Percentiles rank a stretch among this genome's conserved stretches.
phyloP scores from a whole-genome alignment of 2,329 filamentous ascomycete genomes.

The Trichoderma hamatum region DNA sequence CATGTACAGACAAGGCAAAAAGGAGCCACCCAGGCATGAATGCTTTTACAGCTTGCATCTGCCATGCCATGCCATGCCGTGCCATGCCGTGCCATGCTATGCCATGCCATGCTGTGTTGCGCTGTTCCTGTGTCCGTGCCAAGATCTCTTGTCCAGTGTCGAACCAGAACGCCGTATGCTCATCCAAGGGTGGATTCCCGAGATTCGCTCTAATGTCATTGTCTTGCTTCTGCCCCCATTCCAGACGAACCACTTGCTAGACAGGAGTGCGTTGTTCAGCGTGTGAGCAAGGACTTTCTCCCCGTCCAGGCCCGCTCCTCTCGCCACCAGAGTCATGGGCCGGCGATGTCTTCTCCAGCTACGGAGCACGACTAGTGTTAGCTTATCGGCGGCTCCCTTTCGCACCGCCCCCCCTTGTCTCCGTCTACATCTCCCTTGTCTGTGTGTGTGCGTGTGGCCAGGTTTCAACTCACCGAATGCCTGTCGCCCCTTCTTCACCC shows the following conservation, averaged over 20 bases:
- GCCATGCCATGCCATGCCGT: constrained; percentile 11
- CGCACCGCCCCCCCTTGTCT: constrained; percentile 1
- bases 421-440: constrained; percentile 8
- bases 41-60: constrained; percentile 24
- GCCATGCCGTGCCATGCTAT: background rate
- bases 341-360: constrained; percentile 19
- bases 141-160: constrained; percentile 12
- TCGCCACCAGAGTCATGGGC: constrained; percentile 21
- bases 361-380: constrained; percentile 24
- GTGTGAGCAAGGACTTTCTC: constrained; percentile 16
- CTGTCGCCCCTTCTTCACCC: background rate
- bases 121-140: constrained; percentile 21
- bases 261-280: constrained; percentile 19
- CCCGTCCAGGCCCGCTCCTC: constrained; percentile 21
- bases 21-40: constrained; percentile 10
- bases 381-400: constrained; percentile 22
- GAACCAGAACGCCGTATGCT: constrained; percentile 3
- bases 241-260: constrained; percentile 22
- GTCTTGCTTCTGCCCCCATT: constrained; percentile 17
- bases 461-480: constrained; percentile 8
- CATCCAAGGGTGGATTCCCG: background rate
- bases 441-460: background rate
- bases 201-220: constrained; percentile 13
- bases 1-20: background rate
- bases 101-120: constrained; percentile 15